Base-by-base conservation (phyloP, 1,284 basidiomycete species). In the Sporisorium iseilematis-ciliati region DNA sequence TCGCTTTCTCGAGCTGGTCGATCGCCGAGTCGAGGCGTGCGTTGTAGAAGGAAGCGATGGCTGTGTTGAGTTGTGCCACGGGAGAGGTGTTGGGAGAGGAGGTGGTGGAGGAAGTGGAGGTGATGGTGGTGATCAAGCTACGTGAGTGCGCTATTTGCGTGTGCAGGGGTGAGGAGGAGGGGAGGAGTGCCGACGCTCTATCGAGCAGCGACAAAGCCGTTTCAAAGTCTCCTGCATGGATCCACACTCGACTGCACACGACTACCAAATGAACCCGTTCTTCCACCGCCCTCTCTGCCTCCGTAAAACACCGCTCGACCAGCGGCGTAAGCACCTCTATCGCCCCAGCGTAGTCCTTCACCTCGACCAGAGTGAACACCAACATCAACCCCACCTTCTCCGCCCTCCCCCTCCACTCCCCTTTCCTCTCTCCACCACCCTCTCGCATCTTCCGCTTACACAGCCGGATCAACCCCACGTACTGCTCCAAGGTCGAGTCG, bases 11-110 rank as follows among this genome's bases (percentile, higher is more conserved):
- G n/a, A 80, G 64, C 4, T 49, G 23, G 0, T 26, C 20, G n/a
- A 77, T 65, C 8, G 77, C 33, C 6, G n/a, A 12, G 48, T 72
- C 62, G 12, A 78, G 54, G 3, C 60, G 35, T 8, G 61, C 71
- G 1, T 31, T 31, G 58, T 77, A 77, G 56, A 77, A 77, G 3
- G 7, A 4, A 8, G 45, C 16, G 21, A 74, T 59, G 6, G 58
- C 66, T 11, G 3, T 2, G 18, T 72, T 66, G 52, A 66, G 64
- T 2, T 31, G 4, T 10, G 33, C 18, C 43, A 40, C 40, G 0
- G 42, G 20, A 2, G 45, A n/a, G 20, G 10, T 6, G 20, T 50
- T 16, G 0, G 42, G 20, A 2, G 45, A n/a, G 20, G 10, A 2
- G 20, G 56, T 16, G 46, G 31, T 40, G 4, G 11, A n/a, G 29